A percentile compares a stretch with the other conserved stretches of the same genome.
Evolutionary conservation across 1,284 basidiomycete species (phyloP).

Genomic region (Sporisorium iseilematis-ciliati): DNA sequence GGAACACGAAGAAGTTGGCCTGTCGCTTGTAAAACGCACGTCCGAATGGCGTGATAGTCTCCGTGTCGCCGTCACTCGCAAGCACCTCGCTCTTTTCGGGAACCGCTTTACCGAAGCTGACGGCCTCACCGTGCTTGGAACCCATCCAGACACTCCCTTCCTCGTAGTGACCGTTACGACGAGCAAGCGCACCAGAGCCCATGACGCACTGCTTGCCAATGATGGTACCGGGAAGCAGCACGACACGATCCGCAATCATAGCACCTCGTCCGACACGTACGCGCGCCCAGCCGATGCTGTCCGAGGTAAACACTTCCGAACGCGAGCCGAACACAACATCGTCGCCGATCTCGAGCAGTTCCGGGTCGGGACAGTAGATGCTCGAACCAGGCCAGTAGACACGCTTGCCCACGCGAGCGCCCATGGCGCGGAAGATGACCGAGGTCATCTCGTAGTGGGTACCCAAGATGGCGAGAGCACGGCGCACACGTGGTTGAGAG

Average conservation of each 20-base stretch:
- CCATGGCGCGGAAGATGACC: slow-evolving; percentile 69
- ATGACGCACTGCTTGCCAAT: slow-evolving; percentile 68
- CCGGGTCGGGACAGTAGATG: slow-evolving; percentile 69
- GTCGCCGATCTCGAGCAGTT: slow-evolving; percentile 69
- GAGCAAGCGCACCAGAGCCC: slow-evolving; percentile 68
- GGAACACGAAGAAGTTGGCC: slow-evolving; percentile 69
- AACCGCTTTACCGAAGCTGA: slow-evolving; percentile 66
- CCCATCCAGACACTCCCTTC: slow-evolving; percentile 70
- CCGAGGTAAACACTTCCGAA: slow-evolving; percentile 68
- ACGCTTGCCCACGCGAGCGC: slow-evolving; percentile 67
- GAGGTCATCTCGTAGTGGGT: slow-evolving; percentile 70
- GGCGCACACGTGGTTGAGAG: slow-evolving; percentile 63
- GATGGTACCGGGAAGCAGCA: slow-evolving; percentile 66
- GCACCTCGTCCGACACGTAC: slow-evolving; percentile 68
- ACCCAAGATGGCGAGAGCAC: slow-evolving; percentile 65
- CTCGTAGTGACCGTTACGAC: slow-evolving; percentile 68
- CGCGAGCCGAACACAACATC: slow-evolving; percentile 69
- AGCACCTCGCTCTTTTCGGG: slow-evolving; percentile 55
- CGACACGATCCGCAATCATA: slow-evolving; percentile 70
- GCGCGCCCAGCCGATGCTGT: slow-evolving; percentile 69
- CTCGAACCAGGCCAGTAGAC: slow-evolving; percentile 70
- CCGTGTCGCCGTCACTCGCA: slow-evolving; percentile 46
- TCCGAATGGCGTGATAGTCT: slow-evolving; percentile 69
- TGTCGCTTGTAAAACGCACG: slow-evolving; percentile 69
- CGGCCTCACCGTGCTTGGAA: slow-evolving; percentile 69